Conservation (phyloP, 164 flowering plant genomes). For the Saururus chinensis region DNA sequence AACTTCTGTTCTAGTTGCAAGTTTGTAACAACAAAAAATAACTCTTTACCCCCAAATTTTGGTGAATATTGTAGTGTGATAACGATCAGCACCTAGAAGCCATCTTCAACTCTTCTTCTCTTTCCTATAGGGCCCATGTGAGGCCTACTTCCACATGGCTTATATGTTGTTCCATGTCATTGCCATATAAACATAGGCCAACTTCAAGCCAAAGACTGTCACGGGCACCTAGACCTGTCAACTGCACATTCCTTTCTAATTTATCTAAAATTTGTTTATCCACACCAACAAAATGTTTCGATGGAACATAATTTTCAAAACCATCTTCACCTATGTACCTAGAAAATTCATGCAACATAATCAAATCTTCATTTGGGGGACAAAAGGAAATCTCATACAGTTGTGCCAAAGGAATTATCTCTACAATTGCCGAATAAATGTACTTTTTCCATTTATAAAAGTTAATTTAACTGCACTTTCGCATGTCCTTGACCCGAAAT, state of each 20-base stretch:
- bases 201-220: constrained; percentile 99
- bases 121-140: constrained; percentile 95
- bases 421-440: no score
- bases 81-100: constrained; percentile 54
- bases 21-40: no score
- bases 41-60: no score
- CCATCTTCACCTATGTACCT: constrained; percentile 99
- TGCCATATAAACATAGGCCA: constrained; percentile 87
- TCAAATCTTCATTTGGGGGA: background rate
- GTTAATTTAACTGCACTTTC: no score
- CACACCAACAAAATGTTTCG: constrained; percentile 79
- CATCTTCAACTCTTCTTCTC: constrained; percentile 88
- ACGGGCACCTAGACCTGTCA: constrained; percentile 94
- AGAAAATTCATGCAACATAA: constrained; percentile 1
- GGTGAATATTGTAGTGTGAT: no score
- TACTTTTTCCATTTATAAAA: no score
- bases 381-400: no score
- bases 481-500: no score
- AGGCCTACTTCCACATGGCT: constrained; percentile 96
- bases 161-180: constrained; percentile 91
- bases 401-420: no score
- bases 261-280: constrained; percentile 86
- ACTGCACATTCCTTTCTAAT: constrained; percentile 81
- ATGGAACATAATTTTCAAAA: constrained; percentile 93
- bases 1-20: no score